Evolutionary conservation across 352 stramenopile species (phyloP).

Genomic region (Blastocystis sp.): DNA sequence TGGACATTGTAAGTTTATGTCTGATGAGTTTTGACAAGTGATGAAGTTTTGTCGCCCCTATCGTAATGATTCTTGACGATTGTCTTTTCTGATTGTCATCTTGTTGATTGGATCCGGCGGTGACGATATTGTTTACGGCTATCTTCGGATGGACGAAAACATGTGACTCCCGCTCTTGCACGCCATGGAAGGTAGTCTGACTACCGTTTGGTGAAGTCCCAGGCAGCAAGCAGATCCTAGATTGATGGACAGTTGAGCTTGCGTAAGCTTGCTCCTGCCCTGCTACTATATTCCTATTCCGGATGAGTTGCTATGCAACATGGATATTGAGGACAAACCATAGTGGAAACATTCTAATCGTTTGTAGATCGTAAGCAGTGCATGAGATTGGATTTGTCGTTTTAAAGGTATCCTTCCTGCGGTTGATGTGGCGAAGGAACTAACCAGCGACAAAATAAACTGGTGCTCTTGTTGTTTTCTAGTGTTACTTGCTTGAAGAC

Average conservation of each 20-base stretch:
- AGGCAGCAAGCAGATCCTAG: conserved; percentile 62
- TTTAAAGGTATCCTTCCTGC: conserved; percentile 40
- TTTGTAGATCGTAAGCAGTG: too few species aligned
- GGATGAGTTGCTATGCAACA: conserved; percentile 63
- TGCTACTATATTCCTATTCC: conserved; percentile 63
- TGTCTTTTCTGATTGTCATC: too few species aligned
- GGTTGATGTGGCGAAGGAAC: neutral
- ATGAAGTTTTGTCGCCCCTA: too few species aligned
- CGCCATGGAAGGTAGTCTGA: conserved; percentile 60
- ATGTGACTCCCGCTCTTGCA: conserved; percentile 61
- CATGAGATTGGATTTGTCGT: conserved; percentile 50
- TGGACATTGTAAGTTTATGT: too few species aligned
- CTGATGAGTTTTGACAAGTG: too few species aligned
- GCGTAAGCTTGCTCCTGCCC: conserved; percentile 57
- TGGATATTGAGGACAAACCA: conserved; percentile 62
- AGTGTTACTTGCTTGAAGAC: neutral
- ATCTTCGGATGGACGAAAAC: neutral
- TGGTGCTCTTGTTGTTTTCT: conserved; percentile 18
- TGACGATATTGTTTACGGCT: neutral
- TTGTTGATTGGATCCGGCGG: conserved; percentile 9
- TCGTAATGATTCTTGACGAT: too few species aligned
- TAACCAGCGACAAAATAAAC: conserved; percentile 61
- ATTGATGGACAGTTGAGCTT: conserved; percentile 62
- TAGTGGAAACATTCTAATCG: conserved; percentile 50
- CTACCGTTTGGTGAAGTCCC: conserved; percentile 60